Evolutionary conservation across 192 early-diverging fungal species (phyloP), one percentile per base, ranked within the genome.

Genomic region (Tieghemiomyces parasiticus): DNA sequence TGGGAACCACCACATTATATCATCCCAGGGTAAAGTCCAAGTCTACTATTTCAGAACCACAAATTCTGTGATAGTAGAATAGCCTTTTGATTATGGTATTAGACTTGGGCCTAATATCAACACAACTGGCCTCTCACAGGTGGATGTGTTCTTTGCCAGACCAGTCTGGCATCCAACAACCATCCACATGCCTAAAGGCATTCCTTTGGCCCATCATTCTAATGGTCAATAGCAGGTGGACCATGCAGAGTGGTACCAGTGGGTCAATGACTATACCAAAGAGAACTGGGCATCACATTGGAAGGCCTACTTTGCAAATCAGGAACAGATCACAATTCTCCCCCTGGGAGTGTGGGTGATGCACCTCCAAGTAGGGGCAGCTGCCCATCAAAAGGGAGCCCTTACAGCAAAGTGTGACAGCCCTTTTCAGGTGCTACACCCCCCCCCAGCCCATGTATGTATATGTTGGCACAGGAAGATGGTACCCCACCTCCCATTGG

Each of bases 221-320:
- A 61, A 30, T 47, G 48, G 13, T 0, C 47, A 1, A 1, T 29
- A 10, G n/a, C 42, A 6, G 24, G 48, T 51, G 3, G 28, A 20
- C 46, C 50, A 25, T 66, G 32, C 46, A 20, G 44, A 45, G 20
- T 45, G 44, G 44, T 45, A 45, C 20, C 44, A 20, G 44, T 13
- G 44, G 20, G 44, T 45, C 44, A 45, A 10, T 13, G 44, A 45
- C 10, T 45, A 45, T 45, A 20, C 20, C 20, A 45, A 45, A 20
- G 44, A 10, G 10, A 45, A 10, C 20, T 45, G 44, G 20, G 44
- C 44, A 13, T 13, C 44, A 10, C 44, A 20, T 45, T 20, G 44
- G 20, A 45, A 45, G 44, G 44, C 44, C 44, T 45, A 45, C 20
- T 45, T 45, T 45, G 44, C 44, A 20, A 45, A 20, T 20, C 44